A percentile compares a stretch with the other conserved stretches of the same genome.
Conservation (phyloP, 192 early-diverging fungal species). For the Coemansia sp. region DNA sequence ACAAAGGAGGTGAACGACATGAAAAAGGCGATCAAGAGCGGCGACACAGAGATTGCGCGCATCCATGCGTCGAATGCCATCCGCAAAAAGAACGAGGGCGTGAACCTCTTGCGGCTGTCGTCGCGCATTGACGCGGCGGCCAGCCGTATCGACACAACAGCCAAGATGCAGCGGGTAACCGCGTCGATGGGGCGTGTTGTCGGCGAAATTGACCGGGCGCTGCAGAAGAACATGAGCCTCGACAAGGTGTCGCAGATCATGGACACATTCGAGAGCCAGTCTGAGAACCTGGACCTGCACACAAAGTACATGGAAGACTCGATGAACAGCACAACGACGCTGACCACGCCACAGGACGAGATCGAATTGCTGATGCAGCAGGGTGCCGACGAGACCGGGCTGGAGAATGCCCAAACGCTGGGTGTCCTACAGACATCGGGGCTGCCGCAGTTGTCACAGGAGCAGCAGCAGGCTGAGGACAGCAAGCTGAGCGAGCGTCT, state of each 20-base stretch:
- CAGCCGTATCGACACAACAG: constrained; percentile 87
- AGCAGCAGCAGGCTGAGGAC: constrained; percentile 55
- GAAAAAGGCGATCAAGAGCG: constrained; percentile 93
- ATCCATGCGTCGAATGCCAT: constrained; percentile 96
- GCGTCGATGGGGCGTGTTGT: constrained; percentile 85
- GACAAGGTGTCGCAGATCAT: constrained; percentile 97
- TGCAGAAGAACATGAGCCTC: constrained; percentile 88
- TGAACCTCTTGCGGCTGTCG: constrained; percentile 83
- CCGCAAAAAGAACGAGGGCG: constrained; percentile 92
- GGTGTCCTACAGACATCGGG: constrained; percentile 39
- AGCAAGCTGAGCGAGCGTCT: constrained; percentile 62
- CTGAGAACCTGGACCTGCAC: constrained; percentile 97
- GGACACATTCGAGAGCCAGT: constrained; percentile 97
- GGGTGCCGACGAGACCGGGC: constrained; percentile 93
- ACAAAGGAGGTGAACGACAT: constrained; percentile 74
- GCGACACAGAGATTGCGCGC: constrained; percentile 89
- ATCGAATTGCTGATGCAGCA: constrained; percentile 94
- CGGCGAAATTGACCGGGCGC: constrained; percentile 90
- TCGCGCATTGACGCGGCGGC: constrained; percentile 93
- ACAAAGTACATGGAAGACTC: constrained; percentile 95
- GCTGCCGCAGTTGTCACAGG: too few species aligned
- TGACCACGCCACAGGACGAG: constrained; percentile 86
- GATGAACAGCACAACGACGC: constrained; percentile 83
- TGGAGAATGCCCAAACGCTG: constrained; percentile 71
- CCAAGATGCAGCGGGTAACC: constrained; percentile 87